These are phyloP conservation scores for Arachis hypogaea DNA, from an alignment of 306 rosid species.

Conservation along the genomic window DNA sequence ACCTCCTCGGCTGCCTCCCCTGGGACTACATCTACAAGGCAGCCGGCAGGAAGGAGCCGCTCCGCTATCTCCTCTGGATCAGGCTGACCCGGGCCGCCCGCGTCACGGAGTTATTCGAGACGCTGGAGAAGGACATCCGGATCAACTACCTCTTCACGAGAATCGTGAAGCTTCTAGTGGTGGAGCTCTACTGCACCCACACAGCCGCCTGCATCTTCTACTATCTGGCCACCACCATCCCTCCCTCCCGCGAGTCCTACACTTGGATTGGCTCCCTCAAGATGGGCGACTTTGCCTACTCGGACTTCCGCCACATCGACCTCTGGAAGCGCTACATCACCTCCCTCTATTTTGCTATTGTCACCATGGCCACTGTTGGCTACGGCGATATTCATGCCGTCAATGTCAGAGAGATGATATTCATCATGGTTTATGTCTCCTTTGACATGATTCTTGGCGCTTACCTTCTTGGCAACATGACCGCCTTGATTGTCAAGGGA, in stretches of 20 bases:
- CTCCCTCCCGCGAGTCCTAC: conserved; percentile 53
- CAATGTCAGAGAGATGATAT: conserved; percentile 74
- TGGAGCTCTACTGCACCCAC: conserved; percentile 72
- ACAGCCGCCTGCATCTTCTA: conserved; percentile 73
- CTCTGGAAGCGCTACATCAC: conserved; percentile 70
- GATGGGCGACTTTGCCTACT: conserved; percentile 63
- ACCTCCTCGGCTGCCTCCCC: conserved; percentile 59
- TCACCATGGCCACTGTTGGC: conserved; percentile 77
- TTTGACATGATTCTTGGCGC: conserved; percentile 75
- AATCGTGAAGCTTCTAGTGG: conserved; percentile 60
- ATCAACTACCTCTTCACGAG: conserved; percentile 59
- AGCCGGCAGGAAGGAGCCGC: conserved; percentile 48
- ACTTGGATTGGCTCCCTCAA: conserved; percentile 77
- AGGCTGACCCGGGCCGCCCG: conserved; percentile 57
- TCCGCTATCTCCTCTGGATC: conserved; percentile 63
- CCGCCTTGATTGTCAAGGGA: conserved; percentile 70
- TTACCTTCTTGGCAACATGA: conserved; percentile 67
- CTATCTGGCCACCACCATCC: conserved; percentile 69
- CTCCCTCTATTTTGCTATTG: conserved; percentile 72
- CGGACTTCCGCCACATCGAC: conserved; percentile 57
- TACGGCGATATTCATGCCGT: conserved; percentile 76
- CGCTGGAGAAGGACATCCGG: conserved; percentile 60
- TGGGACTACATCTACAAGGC: conserved; percentile 78
- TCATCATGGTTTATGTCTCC: conserved; percentile 67
- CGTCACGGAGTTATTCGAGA: conserved; percentile 56